Evolutionary conservation across 768 basidiomycete species (phyloP).

Genomic region (Mycena kentingensis): DNA sequence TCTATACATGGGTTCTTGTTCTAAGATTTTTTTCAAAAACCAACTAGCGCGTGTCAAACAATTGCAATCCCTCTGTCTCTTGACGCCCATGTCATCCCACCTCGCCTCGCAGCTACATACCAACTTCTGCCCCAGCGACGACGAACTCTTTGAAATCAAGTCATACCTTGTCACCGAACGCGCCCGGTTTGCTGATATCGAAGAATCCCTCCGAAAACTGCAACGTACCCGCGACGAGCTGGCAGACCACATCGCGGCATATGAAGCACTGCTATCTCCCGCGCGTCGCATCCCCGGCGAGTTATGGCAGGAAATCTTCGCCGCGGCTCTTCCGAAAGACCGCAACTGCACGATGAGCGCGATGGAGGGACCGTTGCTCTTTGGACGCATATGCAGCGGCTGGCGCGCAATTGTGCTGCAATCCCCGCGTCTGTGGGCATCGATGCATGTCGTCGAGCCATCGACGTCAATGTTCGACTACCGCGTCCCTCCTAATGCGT

Average conservation of each 20-base stretch:
- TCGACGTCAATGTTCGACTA: not conserved
- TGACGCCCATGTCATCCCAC: not conserved
- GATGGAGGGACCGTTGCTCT: not conserved
- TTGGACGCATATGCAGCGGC: not conserved
- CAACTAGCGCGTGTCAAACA: no score
- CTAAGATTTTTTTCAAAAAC: no score
- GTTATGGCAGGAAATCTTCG: not conserved
- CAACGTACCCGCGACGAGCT: not conserved
- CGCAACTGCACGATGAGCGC: not conserved
- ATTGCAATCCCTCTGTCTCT: no score
- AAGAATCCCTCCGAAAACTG: not conserved
- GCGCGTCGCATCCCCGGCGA: not conserved
- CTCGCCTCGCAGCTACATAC: not conserved
- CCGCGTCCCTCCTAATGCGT: not conserved
- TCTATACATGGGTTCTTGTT: no score
- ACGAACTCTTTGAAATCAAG: not conserved
- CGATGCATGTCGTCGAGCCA: not conserved
- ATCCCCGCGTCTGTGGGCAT: not conserved
- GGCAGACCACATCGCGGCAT: not conserved
- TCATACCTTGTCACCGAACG: not conserved
- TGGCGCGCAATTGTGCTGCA: not conserved
- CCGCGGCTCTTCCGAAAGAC: not conserved
- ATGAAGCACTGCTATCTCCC: not conserved
- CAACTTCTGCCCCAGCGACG: slow-evolving; percentile 1
- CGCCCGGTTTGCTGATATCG: not conserved